A percentile compares a stretch with the other conserved stretches of the same genome.
These are phyloP conservation scores for Sophora flavescens DNA, from an alignment of 306 rosid species.

Conservation along the genomic window DNA sequence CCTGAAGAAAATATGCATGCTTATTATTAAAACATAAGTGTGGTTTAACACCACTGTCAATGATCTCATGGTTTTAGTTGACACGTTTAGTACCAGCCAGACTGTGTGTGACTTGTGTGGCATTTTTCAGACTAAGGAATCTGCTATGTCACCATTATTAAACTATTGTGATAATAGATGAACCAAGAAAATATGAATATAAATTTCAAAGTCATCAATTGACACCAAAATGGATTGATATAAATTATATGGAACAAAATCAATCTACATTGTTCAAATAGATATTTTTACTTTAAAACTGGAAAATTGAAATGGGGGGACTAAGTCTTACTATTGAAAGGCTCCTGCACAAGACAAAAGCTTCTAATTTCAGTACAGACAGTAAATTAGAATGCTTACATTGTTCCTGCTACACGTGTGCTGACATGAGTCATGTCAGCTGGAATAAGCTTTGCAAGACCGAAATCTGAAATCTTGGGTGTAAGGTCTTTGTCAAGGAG, in stretches of 20 bases:
- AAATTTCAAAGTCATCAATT: background rate
- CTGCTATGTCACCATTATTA: background rate
- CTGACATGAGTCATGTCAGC: constrained; percentile 85
- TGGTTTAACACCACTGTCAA: background rate
- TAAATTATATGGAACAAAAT: constrained; percentile 12
- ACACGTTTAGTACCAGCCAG: constrained; percentile 23
- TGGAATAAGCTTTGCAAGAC: constrained; percentile 93
- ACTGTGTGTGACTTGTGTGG: background rate
- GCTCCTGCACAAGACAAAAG: background rate
- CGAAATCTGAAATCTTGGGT: constrained; percentile 93
- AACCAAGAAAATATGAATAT: background rate
- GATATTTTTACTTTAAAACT: background rate
- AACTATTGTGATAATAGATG: background rate
- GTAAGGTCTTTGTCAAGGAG: constrained; percentile 78
- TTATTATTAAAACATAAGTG: background rate
- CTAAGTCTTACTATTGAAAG: constrained; percentile 26
- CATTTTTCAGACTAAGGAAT: constrained; percentile 16
- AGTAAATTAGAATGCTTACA: constrained; percentile 58
- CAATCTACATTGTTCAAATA: constrained; percentile 3
- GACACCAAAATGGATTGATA: background rate
- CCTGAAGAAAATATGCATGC: constrained; percentile 15
- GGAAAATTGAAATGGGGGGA: constrained; percentile 1
- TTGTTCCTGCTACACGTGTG: constrained; percentile 98
- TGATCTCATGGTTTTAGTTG: constrained; percentile 25
- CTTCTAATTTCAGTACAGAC: constrained; percentile 19